Percentiles rank a stretch among this genome's conserved stretches.
Evolutionary conservation across 2,329 filamentous ascomycete genomes (phyloP).

Genomic region (Colletotrichum caudatum): DNA sequence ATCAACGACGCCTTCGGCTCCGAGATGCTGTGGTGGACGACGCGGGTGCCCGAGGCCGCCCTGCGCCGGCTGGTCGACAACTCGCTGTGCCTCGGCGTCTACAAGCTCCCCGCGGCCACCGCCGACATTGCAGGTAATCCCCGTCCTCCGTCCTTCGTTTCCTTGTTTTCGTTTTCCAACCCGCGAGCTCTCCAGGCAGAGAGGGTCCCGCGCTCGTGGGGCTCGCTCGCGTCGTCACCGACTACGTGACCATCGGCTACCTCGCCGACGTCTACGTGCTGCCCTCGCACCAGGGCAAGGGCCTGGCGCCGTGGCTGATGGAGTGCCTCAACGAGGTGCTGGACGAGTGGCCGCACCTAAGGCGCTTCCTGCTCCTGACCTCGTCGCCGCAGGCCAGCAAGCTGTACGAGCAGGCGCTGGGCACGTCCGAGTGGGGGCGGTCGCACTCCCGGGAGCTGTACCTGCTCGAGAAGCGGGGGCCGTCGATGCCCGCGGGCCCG

Average conservation of each 20-base stretch:
- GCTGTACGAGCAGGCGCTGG: constrained; percentile 63
- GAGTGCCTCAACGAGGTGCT: constrained; percentile 68
- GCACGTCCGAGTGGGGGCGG: constrained; percentile 59
- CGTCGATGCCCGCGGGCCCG: constrained; percentile 38
- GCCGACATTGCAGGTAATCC: constrained; percentile 49
- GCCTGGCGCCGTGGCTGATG: constrained; percentile 75
- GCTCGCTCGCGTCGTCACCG: constrained; percentile 49
- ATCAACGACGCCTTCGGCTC: constrained; percentile 68
- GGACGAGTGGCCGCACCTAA: constrained; percentile 68
- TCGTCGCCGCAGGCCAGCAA: constrained; percentile 49
- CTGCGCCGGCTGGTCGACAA: constrained; percentile 66
- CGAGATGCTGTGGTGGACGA: constrained; percentile 72
- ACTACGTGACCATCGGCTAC: constrained; percentile 41
- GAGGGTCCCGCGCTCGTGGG: constrained; percentile 53
- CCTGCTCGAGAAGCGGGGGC: constrained; percentile 57
- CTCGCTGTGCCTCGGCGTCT: constrained; percentile 71
- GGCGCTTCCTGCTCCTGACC: constrained; percentile 69
- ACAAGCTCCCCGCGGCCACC: constrained; percentile 53
- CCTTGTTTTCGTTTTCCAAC: neutral
- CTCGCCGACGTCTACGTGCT: constrained; percentile 76
- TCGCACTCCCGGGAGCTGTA: constrained; percentile 55
- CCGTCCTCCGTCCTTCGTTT: neutral
- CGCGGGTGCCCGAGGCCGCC: constrained; percentile 59
- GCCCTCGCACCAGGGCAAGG: constrained; percentile 68
- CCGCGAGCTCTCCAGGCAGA: constrained; percentile 18